phyloP scores from a whole-genome alignment of 1,284 basidiomycete genomes.

The Xerocomus cyaneibrunnescens region DNA sequence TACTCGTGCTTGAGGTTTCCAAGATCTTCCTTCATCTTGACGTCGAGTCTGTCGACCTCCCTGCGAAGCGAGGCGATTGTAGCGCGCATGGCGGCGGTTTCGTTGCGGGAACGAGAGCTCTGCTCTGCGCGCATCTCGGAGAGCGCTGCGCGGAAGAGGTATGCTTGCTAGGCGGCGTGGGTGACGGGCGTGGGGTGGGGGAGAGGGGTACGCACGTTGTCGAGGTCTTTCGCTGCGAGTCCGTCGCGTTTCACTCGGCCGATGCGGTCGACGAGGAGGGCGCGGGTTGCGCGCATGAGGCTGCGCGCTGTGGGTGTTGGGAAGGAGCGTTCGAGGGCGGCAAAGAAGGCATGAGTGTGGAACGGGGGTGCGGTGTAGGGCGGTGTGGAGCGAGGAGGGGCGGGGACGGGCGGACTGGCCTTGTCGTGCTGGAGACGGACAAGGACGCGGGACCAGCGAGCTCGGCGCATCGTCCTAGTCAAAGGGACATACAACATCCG shows the following conservation, averaged over 20 bases:
- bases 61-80: conserved; percentile 76
- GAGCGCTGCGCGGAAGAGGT: conserved; percentile 92
- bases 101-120: conserved; percentile 81
- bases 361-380: conserved; percentile 53
- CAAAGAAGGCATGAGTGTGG: conserved; percentile 65
- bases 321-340: conserved; percentile 66
- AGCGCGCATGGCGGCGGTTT: conserved; percentile 77
- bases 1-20: conserved; percentile 90
- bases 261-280: conserved; percentile 75
- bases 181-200: not conserved
- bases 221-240: conserved; percentile 81
- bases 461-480: conserved; percentile 11
- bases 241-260: conserved; percentile 75
- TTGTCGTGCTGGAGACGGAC: conserved; percentile 19
- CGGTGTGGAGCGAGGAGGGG: conserved; percentile 15
- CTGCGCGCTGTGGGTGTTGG: conserved; percentile 66
- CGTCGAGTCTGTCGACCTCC: conserved; percentile 85
- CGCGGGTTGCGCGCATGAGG: conserved; percentile 86
- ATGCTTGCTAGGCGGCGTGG: conserved; percentile 72
- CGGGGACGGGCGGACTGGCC: conserved; percentile 15
- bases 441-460: conserved; percentile 12
- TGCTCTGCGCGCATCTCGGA: conserved; percentile 90
- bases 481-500: conserved; percentile 5
- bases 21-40: conserved; percentile 94
- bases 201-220: conserved; percentile 67